These are phyloP conservation scores for Claviceps lovelessii DNA, from an alignment of 2,329 filamentous ascomycete genomes.

Conservation along the genomic window DNA sequence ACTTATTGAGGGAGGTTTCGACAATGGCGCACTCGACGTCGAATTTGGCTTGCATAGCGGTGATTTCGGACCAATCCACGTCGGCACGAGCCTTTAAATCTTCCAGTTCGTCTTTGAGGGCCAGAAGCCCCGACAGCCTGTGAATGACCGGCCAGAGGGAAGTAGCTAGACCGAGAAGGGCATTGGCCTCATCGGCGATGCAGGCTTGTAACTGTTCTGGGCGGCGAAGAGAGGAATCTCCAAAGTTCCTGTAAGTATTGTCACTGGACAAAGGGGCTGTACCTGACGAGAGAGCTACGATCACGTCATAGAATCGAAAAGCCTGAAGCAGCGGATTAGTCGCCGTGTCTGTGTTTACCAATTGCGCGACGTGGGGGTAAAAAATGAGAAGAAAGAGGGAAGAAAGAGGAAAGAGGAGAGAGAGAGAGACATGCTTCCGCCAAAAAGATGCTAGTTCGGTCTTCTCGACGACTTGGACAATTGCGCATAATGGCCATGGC, in stretches of 20 bases:
- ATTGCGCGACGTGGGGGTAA: too few species aligned
- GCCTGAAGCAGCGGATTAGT: constrained; percentile 26
- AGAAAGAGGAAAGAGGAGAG: too few species aligned
- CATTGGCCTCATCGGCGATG: constrained; percentile 39
- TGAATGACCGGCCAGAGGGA: constrained; percentile 51
- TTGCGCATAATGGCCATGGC: constrained; percentile 47
- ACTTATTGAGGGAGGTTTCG: constrained; percentile 38
- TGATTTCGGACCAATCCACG: constrained; percentile 23
- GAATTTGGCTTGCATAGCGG: constrained; percentile 35
- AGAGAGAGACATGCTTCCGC: constrained; percentile 33
- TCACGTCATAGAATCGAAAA: constrained; percentile 52
- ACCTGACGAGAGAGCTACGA: constrained; percentile 46
- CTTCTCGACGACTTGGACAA: constrained; percentile 24
- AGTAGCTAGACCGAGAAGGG: constrained; percentile 45
- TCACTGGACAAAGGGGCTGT: constrained; percentile 40
- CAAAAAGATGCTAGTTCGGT: constrained; percentile 41
- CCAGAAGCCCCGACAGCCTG: constrained; percentile 39
- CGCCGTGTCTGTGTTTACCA: neutral
- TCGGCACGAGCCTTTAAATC: constrained; percentile 27
- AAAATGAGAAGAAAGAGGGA: too few species aligned
- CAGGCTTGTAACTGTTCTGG: constrained; percentile 25
- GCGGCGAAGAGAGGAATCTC: constrained; percentile 32
- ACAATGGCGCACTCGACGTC: constrained; percentile 39
- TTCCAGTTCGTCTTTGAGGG: constrained; percentile 37
- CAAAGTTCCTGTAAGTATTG: constrained; percentile 30